Conservation (phyloP, 1,284 basidiomycete species). For the Volvariella surrecta region DNA sequence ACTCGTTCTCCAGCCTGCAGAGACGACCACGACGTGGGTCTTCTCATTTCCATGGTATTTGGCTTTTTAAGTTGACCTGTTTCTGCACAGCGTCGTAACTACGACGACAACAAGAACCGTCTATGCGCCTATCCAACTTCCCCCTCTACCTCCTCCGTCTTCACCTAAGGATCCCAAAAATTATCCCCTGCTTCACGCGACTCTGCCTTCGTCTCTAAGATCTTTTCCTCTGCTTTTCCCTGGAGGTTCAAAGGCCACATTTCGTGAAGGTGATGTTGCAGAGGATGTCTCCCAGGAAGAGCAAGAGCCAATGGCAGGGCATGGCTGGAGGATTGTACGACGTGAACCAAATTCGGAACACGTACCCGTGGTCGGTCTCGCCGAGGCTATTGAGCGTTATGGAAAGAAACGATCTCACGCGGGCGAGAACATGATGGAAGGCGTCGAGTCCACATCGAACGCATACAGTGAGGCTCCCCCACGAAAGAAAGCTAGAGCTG, state of each 20-base stretch:
- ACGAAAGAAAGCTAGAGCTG: conserved; percentile 65
- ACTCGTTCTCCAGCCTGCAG: conserved; percentile 63
- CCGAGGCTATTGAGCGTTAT: conserved; percentile 74
- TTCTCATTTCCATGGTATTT: conserved; percentile 1
- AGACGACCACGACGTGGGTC: conserved; percentile 69
- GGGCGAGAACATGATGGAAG: conserved; percentile 68
- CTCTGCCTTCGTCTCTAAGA: conserved; percentile 58
- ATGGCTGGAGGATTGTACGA: conserved; percentile 67
- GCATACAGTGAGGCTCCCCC: conserved; percentile 49
- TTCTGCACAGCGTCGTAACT: conserved; percentile 59
- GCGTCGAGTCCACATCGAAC: conserved; percentile 53
- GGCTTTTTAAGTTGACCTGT: conserved; percentile 13
- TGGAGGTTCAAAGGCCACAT: conserved; percentile 67
- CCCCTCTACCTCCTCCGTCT: conserved; percentile 54
- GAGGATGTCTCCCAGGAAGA: conserved; percentile 65
- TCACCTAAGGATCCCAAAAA: conserved; percentile 71
- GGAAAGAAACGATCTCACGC: conserved; percentile 69
- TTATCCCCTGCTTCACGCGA: conserved; percentile 67
- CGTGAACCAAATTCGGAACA: conserved; percentile 47
- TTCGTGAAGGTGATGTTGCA: conserved; percentile 55
- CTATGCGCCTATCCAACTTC: conserved; percentile 74
- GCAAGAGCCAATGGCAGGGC: conserved; percentile 54
- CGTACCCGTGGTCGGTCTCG: conserved; percentile 49
- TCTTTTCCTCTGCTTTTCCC: conserved; percentile 72
- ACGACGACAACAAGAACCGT: conserved; percentile 80